Evolutionary conservation across 192 early-diverging fungal species (phyloP).

Genomic region (Chytriomyces hyalinus): DNA sequence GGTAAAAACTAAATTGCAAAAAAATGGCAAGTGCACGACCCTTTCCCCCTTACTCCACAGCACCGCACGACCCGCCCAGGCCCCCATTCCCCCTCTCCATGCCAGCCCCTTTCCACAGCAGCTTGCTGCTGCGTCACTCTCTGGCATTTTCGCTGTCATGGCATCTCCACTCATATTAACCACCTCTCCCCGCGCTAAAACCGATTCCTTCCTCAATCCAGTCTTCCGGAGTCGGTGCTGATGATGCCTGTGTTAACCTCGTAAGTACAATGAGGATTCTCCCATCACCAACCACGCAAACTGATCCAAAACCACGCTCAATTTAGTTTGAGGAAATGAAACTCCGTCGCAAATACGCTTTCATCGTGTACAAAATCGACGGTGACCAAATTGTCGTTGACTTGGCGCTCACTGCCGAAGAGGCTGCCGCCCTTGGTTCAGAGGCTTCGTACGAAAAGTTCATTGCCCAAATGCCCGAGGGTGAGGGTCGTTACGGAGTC

Average conservation of each 20-base stretch:
- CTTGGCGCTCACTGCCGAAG: constrained; percentile 30
- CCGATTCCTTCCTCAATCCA: not conserved
- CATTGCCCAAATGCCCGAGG: constrained; percentile 58
- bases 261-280: not conserved
- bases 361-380: constrained; percentile 80
- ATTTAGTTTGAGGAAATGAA: constrained; percentile 70
- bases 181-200: no score
- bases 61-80: no score
- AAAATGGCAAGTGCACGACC: no score
- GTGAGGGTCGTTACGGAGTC: constrained; percentile 43
- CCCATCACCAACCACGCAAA: not conserved
- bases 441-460: constrained; percentile 69
- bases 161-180: no score
- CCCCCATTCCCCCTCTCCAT: no score
- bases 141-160: no score
- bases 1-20: no score
- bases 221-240: constrained; percentile 20
- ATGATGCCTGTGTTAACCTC: constrained; percentile 7
- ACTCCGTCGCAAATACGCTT: constrained; percentile 71
- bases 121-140: no score
- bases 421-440: constrained; percentile 38
- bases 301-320: not conserved
- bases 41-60: no score
- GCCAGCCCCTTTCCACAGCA: no score
- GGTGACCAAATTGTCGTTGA: constrained; percentile 72